Percentiles rank a stretch among this genome's conserved stretches.
Evolutionary conservation across 2,329 filamentous ascomycete species (phyloP).

Genomic region (Neofusicoccum sp.): DNA sequence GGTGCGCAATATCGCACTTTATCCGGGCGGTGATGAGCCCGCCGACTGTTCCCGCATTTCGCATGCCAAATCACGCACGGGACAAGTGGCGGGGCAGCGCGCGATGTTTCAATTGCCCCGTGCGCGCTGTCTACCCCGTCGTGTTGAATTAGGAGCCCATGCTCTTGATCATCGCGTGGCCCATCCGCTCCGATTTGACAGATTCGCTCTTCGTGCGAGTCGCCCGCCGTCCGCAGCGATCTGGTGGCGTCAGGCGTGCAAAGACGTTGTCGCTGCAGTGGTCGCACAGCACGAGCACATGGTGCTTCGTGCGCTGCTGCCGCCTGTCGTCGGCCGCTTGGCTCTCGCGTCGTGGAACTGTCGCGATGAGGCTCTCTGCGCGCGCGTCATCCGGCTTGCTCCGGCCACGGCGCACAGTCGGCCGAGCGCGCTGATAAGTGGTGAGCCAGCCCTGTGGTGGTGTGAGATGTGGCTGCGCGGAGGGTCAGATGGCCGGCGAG

Average conservation of each 20-base stretch:
- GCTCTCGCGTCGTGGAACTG: not conserved
- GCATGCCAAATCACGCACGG: not conserved
- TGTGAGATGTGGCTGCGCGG: not conserved
- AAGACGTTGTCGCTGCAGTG: not conserved
- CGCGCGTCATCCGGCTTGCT: not conserved
- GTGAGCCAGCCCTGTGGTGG: too few species aligned
- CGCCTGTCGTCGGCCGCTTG: not conserved
- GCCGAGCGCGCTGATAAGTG: too few species aligned
- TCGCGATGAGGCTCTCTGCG: not conserved
- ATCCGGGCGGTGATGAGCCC: not conserved
- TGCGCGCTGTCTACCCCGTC: not conserved
- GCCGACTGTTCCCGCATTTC: not conserved
- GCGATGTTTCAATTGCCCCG: constrained; percentile 11
- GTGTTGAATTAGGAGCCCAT: not conserved
- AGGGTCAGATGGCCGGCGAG: not conserved
- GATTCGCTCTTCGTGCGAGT: not conserved
- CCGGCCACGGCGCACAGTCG: not conserved
- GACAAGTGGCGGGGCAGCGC: not conserved
- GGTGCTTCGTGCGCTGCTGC: not conserved
- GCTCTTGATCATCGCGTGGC: too few species aligned
- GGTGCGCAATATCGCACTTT: not conserved
- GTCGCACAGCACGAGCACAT: not conserved
- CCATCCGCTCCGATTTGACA: not conserved
- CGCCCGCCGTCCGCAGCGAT: not conserved
- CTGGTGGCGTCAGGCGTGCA: constrained; percentile 11